Conservation (phyloP, 176 grass and related monocot species). For the Lolium rigidum region DNA sequence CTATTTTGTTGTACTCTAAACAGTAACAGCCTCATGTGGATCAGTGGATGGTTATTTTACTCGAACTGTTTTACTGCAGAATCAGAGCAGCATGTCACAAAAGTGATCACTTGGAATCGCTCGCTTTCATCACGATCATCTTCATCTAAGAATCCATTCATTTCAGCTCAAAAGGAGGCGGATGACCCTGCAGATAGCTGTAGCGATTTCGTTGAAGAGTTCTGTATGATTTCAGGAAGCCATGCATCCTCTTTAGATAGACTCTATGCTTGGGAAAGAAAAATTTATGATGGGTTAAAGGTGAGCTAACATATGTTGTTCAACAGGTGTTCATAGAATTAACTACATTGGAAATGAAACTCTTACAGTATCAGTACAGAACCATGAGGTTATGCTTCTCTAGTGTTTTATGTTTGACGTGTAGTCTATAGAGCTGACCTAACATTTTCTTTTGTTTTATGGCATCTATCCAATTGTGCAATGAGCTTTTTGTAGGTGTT, state of each 20-base stretch:
- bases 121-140: constrained; percentile 60
- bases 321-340: neutral
- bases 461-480: neutral
- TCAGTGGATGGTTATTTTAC: constrained; percentile 25
- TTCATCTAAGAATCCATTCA: constrained; percentile 55
- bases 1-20: neutral
- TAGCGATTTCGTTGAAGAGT: constrained; percentile 64
- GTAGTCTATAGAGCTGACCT: neutral
- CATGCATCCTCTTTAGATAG: constrained; percentile 76
- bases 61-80: constrained; percentile 46
- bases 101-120: constrained; percentile 67
- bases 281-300: constrained; percentile 75
- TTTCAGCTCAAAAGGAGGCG: constrained; percentile 42
- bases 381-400: constrained; percentile 10
- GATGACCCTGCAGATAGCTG: constrained; percentile 53
- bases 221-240: constrained; percentile 78
- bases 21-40: neutral
- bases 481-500: neutral
- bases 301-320: constrained; percentile 39
- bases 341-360: neutral
- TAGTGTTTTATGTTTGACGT: constrained; percentile 23
- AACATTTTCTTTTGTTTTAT: constrained; percentile 20
- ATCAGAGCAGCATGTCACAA: constrained; percentile 42
- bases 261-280: constrained; percentile 76
- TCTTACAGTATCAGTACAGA: neutral